Conservation (phyloP, 306 rosid species). For the Cicer cuneatum region DNA sequence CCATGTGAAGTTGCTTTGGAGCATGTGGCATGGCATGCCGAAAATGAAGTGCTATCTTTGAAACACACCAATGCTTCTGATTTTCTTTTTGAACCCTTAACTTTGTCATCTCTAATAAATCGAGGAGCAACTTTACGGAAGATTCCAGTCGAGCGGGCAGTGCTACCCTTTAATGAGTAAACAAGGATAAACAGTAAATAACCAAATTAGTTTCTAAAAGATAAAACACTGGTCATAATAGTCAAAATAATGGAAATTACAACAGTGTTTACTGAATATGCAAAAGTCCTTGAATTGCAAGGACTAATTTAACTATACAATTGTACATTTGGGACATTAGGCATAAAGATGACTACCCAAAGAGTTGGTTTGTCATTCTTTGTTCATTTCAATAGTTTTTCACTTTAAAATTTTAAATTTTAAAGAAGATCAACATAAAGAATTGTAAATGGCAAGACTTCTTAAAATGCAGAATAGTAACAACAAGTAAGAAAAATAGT, state of each 20-base stretch:
- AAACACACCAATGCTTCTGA: conserved; percentile 47
- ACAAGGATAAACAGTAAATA: conserved; percentile 26
- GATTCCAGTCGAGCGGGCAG: conserved; percentile 40
- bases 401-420: no score
- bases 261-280: neutral
- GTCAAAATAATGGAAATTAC: conserved; percentile 11
- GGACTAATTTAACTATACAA: neutral
- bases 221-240: neutral
- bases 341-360: neutral
- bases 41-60: conserved; percentile 47
- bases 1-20: conserved; percentile 46
- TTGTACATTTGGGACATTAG: neutral
- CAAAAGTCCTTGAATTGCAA: neutral
- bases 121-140: conserved; percentile 33
- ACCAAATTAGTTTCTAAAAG: neutral
- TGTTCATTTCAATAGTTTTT: no score
- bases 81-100: conserved; percentile 47
- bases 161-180: conserved; percentile 49
- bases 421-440: no score
- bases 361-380: no score
- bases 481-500: no score
- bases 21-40: conserved; percentile 46
- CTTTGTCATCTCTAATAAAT: conserved; percentile 42
- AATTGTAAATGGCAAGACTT: no score
- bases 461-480: no score